Evolutionary conservation across 1,284 basidiomycete genomes (phyloP).

Genomic region (Peniophora sp.): DNA sequence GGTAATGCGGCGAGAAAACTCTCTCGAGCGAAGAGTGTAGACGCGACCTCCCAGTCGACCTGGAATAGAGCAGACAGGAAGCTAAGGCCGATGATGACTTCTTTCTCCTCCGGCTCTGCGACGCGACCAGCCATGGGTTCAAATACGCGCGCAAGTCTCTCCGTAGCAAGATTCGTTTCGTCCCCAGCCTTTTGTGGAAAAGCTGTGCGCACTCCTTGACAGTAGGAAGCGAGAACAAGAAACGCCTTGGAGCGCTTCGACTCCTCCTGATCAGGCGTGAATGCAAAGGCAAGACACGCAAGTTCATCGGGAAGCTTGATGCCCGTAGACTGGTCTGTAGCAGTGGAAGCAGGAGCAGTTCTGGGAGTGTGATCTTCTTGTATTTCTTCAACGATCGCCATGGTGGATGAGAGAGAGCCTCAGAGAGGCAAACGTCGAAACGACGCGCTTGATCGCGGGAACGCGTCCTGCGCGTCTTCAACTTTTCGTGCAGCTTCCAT

Average conservation of each 20-base stretch:
- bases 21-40: conserved; percentile 53
- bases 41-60: conserved; percentile 60
- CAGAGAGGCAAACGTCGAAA: not conserved
- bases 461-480: no score
- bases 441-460: no score
- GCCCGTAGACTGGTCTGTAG: not conserved
- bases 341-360: not conserved
- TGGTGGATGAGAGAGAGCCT: not conserved
- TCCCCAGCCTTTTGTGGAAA: conserved; percentile 20
- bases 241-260: conserved; percentile 55
- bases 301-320: conserved; percentile 45
- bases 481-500: no score
- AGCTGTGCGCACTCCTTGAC: conserved; percentile 43
- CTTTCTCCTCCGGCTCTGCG: conserved; percentile 44
- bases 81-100: conserved; percentile 43
- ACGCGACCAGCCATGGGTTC: conserved; percentile 39
- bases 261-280: conserved; percentile 39
- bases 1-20: conserved; percentile 53
- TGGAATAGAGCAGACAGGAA: conserved; percentile 71
- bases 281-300: conserved; percentile 43
- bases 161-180: conserved; percentile 37
- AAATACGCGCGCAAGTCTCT: conserved; percentile 40
- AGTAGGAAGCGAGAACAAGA: conserved; percentile 56
- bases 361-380: conserved; percentile 14
- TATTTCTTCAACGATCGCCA: not conserved